Evolutionary conservation across 768 basidiomycete species (phyloP), one percentile per base, ranked within the genome.

Genomic region (Tubosaeta brunneosetosa): DNA sequence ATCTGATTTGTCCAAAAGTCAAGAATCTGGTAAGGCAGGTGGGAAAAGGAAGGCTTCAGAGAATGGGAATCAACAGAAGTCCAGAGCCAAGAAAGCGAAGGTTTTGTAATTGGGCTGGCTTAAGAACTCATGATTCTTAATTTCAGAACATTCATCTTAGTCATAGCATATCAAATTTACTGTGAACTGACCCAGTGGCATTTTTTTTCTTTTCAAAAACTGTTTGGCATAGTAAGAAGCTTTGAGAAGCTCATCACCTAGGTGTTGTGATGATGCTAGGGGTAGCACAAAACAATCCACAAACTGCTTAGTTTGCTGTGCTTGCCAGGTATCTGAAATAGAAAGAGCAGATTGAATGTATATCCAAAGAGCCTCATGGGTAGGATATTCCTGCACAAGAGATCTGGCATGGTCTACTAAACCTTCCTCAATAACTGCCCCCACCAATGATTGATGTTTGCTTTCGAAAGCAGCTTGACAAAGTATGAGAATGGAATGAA

Each of bases 291-390:
- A 61, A 37, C 40, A 1, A 22, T 52, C 46, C 1, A 54, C 19
- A 3, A 66, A 66, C 5, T 55, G 41, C 17, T 50, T 43, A 0
- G 48, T 36, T 27, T 40, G 51, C 22, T 31, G 36, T 43, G 38
- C 14, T 38, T 56, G 42, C 43, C 43, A 44, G 3, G 22, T 19
- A 26, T 49, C 33, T 6, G 25, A 42, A 19, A 57, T 42, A 16
- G 49, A 59, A 33, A 55, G 38, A 1, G 37, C 47, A 4, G 29
- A 45, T 38, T 29, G 56, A 19, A 22, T 37, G 66, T 83, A 86
- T 55, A 82, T 68, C 84, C 85, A 87, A 16, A 86, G 72, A 0
- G 86, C 66, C 61, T 87, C 83, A 53, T 84, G 80, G 25, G 71
- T 56, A 2, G 86, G 81, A 60, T 79, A 86, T 17, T 71, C 59